Evolutionary conservation across 345 rosid genomes (phyloP).

Genomic region (Gossypium herbaceum): DNA sequence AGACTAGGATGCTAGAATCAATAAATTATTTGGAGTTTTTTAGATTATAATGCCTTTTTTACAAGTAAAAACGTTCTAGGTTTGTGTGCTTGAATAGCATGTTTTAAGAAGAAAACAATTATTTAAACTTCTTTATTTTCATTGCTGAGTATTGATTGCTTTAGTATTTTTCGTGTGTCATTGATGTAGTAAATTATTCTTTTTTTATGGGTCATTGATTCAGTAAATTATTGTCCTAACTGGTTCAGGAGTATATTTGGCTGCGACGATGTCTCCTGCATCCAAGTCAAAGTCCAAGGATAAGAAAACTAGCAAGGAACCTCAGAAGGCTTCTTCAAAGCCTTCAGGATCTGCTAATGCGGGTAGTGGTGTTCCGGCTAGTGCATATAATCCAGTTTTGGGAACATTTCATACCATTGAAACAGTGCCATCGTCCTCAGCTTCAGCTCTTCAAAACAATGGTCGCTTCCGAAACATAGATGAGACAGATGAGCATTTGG

Average conservation of each 20-base stretch:
- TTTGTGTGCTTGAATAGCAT: no score
- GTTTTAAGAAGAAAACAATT: no score
- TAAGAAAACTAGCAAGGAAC: constrained; percentile 65
- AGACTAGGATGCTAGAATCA: no score
- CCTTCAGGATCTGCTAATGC: constrained; percentile 46
- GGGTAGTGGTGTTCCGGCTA: constrained; percentile 48
- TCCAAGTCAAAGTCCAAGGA: constrained; percentile 73
- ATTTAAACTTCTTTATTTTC: no score
- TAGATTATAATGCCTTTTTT: no score
- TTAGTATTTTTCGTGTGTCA: no score
- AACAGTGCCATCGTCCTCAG: constrained; percentile 40
- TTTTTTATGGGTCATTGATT: background rate
- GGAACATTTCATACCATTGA: constrained; percentile 79
- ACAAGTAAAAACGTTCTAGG: no score
- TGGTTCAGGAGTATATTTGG: constrained; percentile 8
- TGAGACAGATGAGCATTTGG: constrained; percentile 59
- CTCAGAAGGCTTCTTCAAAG: constrained; percentile 53
- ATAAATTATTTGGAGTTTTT: no score
- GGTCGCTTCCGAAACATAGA: constrained; percentile 72
- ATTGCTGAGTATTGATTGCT: no score
- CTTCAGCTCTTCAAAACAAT: constrained; percentile 51
- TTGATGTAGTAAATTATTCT: background rate
- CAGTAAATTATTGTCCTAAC: background rate
- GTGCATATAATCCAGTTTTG: constrained; percentile 69
- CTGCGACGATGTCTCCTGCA: constrained; percentile 57